phyloP scores from a whole-genome alignment of 768 basidiomycete genomes.

The Boletus sp. region DNA sequence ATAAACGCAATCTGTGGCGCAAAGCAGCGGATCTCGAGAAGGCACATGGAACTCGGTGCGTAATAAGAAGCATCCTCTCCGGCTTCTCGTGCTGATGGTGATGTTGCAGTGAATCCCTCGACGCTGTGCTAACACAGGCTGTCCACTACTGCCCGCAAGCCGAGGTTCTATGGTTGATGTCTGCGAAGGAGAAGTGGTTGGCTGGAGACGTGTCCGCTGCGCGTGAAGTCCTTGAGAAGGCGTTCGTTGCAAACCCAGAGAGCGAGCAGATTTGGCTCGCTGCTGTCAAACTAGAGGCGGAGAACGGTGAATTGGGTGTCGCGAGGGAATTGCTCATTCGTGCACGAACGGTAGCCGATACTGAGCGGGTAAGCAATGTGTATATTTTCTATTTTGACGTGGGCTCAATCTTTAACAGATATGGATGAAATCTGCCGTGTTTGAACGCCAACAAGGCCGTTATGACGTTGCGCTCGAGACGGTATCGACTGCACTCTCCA shows the following conservation, averaged over 20 bases:
- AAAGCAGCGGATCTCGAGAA: conserved; percentile 93
- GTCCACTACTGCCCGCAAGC: conserved; percentile 92
- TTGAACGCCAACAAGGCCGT: conserved; percentile 87
- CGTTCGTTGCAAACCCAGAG: conserved; percentile 93
- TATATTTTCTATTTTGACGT: not conserved
- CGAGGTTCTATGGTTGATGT: conserved; percentile 97
- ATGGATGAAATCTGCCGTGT: conserved; percentile 98
- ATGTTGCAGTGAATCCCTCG: conserved; percentile 62
- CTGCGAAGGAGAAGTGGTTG: conserved; percentile 96
- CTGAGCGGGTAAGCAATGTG: conserved; percentile 65
- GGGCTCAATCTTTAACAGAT: conserved; percentile 53
- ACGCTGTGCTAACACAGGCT: conserved; percentile 77
- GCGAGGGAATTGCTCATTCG: conserved; percentile 85
- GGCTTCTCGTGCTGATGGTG: not conserved
- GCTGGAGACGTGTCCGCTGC: conserved; percentile 87
- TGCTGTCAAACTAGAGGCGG: conserved; percentile 94
- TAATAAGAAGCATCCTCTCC: not conserved
- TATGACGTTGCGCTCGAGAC: conserved; percentile 71
- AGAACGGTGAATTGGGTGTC: conserved; percentile 86
- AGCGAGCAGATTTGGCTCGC: conserved; percentile 98
- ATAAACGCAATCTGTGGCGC: conserved; percentile 81
- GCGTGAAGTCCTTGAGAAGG: conserved; percentile 80
- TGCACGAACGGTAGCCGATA: conserved; percentile 87
- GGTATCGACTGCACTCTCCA: conserved; percentile 67
- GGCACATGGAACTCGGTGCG: conserved; percentile 76